phyloP scores from a whole-genome alignment of 2,329 filamentous ascomycete genomes.

The Triangularia setosa region DNA sequence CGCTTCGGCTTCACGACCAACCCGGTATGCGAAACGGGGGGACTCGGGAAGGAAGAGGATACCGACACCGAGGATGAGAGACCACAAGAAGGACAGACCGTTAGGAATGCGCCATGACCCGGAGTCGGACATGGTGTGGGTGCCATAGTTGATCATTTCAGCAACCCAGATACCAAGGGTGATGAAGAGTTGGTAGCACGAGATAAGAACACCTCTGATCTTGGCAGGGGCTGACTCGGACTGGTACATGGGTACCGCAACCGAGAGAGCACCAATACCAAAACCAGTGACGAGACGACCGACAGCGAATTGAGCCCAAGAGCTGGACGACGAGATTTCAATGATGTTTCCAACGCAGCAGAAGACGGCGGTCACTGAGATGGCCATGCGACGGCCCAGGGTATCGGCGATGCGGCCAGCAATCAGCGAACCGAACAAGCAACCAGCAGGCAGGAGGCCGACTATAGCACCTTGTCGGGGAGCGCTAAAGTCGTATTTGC shows the following conservation, averaged over 20 bases:
- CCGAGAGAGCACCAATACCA: slow-evolving; percentile 62
- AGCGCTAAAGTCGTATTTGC: slow-evolving; percentile 49
- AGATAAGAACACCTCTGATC: slow-evolving; percentile 62
- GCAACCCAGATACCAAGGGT: slow-evolving; percentile 63
- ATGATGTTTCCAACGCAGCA: slow-evolving; percentile 65
- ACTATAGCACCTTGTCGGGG: slow-evolving; percentile 61
- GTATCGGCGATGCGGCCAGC: slow-evolving; percentile 62
- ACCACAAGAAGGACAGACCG: slow-evolving; percentile 51
- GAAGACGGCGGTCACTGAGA: slow-evolving; percentile 57
- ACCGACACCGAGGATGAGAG: slow-evolving; percentile 52
- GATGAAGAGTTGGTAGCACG: slow-evolving; percentile 68
- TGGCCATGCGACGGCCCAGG: slow-evolving; percentile 60
- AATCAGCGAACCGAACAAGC: slow-evolving; percentile 55
- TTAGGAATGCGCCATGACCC: slow-evolving; percentile 63
- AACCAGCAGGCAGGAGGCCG: slow-evolving; percentile 58
- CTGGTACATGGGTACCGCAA: slow-evolving; percentile 69
- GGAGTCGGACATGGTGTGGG: slow-evolving; percentile 46
- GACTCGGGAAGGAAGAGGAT: slow-evolving; percentile 55
- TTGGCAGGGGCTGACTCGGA: slow-evolving; percentile 65
- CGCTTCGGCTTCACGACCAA: slow-evolving; percentile 44
- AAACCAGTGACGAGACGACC: slow-evolving; percentile 63
- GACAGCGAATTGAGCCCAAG: slow-evolving; percentile 64
- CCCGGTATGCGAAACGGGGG: slow-evolving; percentile 51
- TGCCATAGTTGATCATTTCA: slow-evolving; percentile 61
- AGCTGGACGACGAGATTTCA: slow-evolving; percentile 51